Percentiles rank a stretch among this genome's conserved stretches.
phyloP scores from a whole-genome alignment of 78 protist species.

The Dictyostelium discoideum region DNA sequence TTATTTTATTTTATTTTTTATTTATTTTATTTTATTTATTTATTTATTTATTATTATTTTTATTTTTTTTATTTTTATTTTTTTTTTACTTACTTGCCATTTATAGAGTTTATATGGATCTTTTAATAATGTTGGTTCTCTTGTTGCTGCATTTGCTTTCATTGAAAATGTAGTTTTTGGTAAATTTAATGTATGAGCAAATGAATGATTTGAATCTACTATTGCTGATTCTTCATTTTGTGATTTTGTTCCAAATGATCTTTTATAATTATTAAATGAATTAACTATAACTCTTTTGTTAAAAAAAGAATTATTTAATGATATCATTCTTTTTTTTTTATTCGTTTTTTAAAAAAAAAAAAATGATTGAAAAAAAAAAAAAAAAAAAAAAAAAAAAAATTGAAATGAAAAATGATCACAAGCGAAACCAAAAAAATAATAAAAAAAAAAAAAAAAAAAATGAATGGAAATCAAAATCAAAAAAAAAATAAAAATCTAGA shows the following conservation, averaged over 20 bases:
- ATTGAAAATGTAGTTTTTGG: conserved; percentile 87
- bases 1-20: too few relatives aligned
- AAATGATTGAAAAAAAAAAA: background rate
- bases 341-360: background rate
- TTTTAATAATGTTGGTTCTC: conserved; percentile 68
- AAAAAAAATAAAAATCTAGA: background rate
- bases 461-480: background rate
- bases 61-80: too few relatives aligned
- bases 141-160: conserved; percentile 83
- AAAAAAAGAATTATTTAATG: background rate
- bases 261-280: background rate
- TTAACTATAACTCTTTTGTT: background rate
- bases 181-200: conserved; percentile 63
- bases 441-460: background rate
- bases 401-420: background rate
- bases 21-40: too few relatives aligned
- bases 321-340: background rate
- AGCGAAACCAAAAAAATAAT: background rate
- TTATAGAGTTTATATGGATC: conserved; percentile 60
- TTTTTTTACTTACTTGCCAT: conserved; percentile 60
- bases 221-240: background rate
- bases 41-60: too few relatives aligned
- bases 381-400: background rate
- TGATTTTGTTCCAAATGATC: background rate
- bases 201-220: conserved; percentile 36